phyloP scores from a whole-genome alignment of 2,329 filamentous ascomycete species.

The Fusarium xyrophilum region DNA sequence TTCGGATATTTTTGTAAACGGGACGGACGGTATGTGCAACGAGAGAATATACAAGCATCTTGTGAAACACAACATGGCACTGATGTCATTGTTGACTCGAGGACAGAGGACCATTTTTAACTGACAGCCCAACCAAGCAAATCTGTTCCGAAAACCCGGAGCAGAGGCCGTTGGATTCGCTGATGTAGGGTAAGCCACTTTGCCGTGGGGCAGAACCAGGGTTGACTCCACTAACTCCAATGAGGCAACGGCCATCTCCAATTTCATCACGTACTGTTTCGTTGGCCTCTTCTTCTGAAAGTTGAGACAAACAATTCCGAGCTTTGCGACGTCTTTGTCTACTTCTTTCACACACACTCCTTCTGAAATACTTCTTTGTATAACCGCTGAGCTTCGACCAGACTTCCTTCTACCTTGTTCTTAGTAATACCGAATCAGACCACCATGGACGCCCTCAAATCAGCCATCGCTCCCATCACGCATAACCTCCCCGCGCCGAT shows the following conservation, averaged over 20 bases:
- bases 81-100: conserved; percentile 26
- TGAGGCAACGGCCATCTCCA: conserved; percentile 1
- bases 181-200: conserved; percentile 15
- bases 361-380: conserved; percentile 16
- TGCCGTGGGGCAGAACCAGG: conserved; percentile 14
- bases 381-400: neutral
- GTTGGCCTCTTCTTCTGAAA: conserved; percentile 30
- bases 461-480: conserved; percentile 71
- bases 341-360: conserved; percentile 27
- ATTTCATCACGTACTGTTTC: conserved; percentile 29
- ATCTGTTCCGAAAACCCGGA: neutral
- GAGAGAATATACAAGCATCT: neutral
- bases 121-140: neutral
- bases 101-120: conserved; percentile 11
- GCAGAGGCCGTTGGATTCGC: neutral
- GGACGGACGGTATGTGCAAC: neutral
- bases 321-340: conserved; percentile 23
- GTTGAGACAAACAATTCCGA: conserved; percentile 11
- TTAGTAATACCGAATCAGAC: neutral
- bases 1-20: neutral
- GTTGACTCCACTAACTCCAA: conserved; percentile 3
- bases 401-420: neutral
- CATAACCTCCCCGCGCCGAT: conserved; percentile 76
- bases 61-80: conserved; percentile 10
- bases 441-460: conserved; percentile 67